phyloP scores from a whole-genome alignment of 257 asterid genomes.

The Ocimum tenuiflorum region DNA sequence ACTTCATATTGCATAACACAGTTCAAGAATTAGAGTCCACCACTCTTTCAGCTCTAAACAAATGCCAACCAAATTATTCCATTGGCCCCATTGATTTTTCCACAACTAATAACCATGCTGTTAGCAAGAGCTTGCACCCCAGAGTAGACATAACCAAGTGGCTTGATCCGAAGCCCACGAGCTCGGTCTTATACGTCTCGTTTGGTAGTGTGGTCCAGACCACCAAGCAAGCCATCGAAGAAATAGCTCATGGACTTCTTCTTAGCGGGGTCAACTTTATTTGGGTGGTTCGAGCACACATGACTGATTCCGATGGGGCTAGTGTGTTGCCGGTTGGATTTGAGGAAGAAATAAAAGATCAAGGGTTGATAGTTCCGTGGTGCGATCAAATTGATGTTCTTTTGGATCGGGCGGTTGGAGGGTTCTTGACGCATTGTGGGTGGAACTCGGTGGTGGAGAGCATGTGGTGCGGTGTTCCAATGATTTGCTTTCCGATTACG shows the following conservation, averaged over 20 bases:
- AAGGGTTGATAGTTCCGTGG: constrained; percentile 45
- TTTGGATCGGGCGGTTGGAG: constrained; percentile 35
- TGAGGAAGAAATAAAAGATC: constrained; percentile 17
- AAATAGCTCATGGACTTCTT: constrained; percentile 42
- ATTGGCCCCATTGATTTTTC: constrained; percentile 34
- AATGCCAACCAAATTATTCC: constrained; percentile 30
- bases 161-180: constrained; percentile 30
- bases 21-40: constrained; percentile 45
- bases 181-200: constrained; percentile 44
- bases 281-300: constrained; percentile 43
- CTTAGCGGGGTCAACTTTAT: constrained; percentile 37
- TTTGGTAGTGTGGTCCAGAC: constrained; percentile 35
- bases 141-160: constrained; percentile 34
- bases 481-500: constrained; percentile 30
- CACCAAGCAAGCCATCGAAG: constrained; percentile 21
- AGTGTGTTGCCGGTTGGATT: constrained; percentile 34
- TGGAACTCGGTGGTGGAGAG: constrained; percentile 53
- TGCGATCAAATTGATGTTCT: constrained; percentile 41
- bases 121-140: constrained; percentile 24
- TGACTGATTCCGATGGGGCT: constrained; percentile 13
- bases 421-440: constrained; percentile 48
- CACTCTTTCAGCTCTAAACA: constrained; percentile 26
- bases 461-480: constrained; percentile 45
- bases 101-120: background rate
- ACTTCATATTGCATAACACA: constrained; percentile 49